Evolutionary conservation across 2,329 filamentous ascomycete species (phyloP).

Genomic region (Calonectria naviculata): DNA sequence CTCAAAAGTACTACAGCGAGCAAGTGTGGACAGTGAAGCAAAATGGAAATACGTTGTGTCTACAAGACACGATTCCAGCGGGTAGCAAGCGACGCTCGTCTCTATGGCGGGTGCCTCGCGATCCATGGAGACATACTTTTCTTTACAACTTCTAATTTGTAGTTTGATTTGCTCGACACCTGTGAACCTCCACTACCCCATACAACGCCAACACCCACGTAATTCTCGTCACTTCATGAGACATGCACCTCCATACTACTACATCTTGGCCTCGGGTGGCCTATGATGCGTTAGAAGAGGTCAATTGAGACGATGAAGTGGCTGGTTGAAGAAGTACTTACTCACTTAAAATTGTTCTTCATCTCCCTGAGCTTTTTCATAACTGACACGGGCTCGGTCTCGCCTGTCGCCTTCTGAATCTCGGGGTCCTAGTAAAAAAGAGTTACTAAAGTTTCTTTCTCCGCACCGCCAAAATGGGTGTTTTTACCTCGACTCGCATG

Average conservation of each 20-base stretch:
- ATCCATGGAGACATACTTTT: slow-evolving; percentile 49
- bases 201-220: slow-evolving; percentile 38
- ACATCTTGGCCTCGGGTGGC: slow-evolving; percentile 46
- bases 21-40: slow-evolving; percentile 79
- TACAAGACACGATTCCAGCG: slow-evolving; percentile 42
- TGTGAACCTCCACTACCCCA: background rate
- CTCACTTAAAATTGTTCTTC: slow-evolving; percentile 83
- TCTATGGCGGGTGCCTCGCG: slow-evolving; percentile 44
- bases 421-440: slow-evolving; percentile 72
- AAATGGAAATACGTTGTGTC: slow-evolving; percentile 57
- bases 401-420: slow-evolving; percentile 85
- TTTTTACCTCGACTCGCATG: slow-evolving; percentile 83
- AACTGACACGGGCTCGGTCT: slow-evolving; percentile 83
- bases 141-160: slow-evolving; percentile 23
- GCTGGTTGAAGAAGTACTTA: slow-evolving; percentile 42
- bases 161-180: background rate
- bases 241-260: slow-evolving; percentile 12
- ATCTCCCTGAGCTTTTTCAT: slow-evolving; percentile 89
- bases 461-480: background rate
- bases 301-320: background rate
- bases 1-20: slow-evolving; percentile 63
- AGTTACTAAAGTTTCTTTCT: background rate
- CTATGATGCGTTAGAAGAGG: slow-evolving; percentile 21
- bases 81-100: slow-evolving; percentile 44
- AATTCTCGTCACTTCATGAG: background rate